Evolutionary conservation across 768 basidiomycete species (phyloP).

Genomic region (Leccinum uliginosum): DNA sequence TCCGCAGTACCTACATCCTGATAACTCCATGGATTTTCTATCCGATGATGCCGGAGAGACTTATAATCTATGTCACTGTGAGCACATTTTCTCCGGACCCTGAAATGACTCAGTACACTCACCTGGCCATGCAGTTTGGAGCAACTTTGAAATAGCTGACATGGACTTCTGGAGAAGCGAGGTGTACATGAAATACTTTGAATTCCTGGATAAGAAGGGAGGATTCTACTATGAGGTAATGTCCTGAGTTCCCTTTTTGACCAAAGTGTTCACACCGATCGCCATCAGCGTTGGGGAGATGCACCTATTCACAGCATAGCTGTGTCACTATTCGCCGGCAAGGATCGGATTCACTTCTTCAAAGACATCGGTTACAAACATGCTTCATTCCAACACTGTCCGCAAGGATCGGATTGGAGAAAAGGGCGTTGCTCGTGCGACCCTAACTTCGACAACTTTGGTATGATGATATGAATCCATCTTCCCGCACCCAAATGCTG

Average conservation of each 20-base stretch:
- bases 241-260: neutral
- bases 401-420: conserved; percentile 67
- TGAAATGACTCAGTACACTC: neutral
- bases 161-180: conserved; percentile 83
- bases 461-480: conserved; percentile 34
- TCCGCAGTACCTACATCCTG: conserved; percentile 50
- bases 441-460: conserved; percentile 59
- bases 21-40: conserved; percentile 61
- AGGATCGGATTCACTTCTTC: conserved; percentile 93
- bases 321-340: conserved; percentile 81
- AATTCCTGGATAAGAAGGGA: conserved; percentile 71
- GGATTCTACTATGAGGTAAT: conserved; percentile 86
- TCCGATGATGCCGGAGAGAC: conserved; percentile 62
- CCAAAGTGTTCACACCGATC: conserved; percentile 2
- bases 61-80: conserved; percentile 66
- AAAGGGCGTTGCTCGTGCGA: conserved; percentile 88
- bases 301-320: conserved; percentile 91
- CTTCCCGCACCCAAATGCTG: neutral
- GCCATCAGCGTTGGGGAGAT: conserved; percentile 80
- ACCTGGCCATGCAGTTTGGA: conserved; percentile 60
- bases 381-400: conserved; percentile 93
- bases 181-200: conserved; percentile 79
- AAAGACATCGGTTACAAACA: conserved; percentile 91
- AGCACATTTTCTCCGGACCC: conserved; percentile 12
- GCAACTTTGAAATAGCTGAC: conserved; percentile 88